Evolutionary conservation across 2,329 filamentous ascomycete species (phyloP).

Genomic region (Grosmannia clavigera): DNA sequence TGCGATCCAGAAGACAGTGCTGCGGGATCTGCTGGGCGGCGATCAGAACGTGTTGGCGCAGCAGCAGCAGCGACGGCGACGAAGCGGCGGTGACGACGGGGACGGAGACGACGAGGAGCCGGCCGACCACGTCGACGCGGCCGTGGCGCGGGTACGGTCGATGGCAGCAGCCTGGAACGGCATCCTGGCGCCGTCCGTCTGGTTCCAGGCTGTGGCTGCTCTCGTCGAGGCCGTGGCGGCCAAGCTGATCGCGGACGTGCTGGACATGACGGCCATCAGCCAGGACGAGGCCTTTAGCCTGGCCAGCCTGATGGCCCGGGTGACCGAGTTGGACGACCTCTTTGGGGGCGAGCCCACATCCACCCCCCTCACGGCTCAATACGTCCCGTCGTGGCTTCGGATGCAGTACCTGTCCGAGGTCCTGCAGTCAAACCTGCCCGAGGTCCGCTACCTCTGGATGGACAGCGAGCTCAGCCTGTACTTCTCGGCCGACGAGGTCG

Average conservation of each 20-base stretch:
- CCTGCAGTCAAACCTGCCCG: constrained; percentile 52
- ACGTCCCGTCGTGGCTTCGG: constrained; percentile 48
- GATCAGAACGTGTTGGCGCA: constrained; percentile 40
- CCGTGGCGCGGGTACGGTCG: constrained; percentile 37
- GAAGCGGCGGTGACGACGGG: neutral
- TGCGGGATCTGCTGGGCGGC: constrained; percentile 48
- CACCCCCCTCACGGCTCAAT: constrained; percentile 45
- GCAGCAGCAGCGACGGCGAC: neutral
- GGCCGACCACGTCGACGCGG: constrained; percentile 38
- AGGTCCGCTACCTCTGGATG: constrained; percentile 51
- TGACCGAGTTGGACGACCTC: constrained; percentile 47
- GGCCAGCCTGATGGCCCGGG: constrained; percentile 42
- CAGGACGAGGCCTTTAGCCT: constrained; percentile 53
- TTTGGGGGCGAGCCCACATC: constrained; percentile 30
- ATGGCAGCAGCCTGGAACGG: constrained; percentile 44
- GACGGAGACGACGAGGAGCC: constrained; percentile 27
- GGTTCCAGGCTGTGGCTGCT: constrained; percentile 50
- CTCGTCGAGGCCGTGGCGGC: constrained; percentile 44
- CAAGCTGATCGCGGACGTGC: constrained; percentile 49
- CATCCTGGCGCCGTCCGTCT: constrained; percentile 47
- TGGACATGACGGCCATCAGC: constrained; percentile 47
- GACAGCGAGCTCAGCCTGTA: constrained; percentile 54
- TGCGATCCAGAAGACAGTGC: constrained; percentile 44
- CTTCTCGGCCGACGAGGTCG: constrained; percentile 46
- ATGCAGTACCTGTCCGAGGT: constrained; percentile 53